Evolutionary conservation across 1,139 yeast species (phyloP), one percentile per base, ranked within the genome.

Genomic region (Nakaseomyces kungkrabaensis): DNA sequence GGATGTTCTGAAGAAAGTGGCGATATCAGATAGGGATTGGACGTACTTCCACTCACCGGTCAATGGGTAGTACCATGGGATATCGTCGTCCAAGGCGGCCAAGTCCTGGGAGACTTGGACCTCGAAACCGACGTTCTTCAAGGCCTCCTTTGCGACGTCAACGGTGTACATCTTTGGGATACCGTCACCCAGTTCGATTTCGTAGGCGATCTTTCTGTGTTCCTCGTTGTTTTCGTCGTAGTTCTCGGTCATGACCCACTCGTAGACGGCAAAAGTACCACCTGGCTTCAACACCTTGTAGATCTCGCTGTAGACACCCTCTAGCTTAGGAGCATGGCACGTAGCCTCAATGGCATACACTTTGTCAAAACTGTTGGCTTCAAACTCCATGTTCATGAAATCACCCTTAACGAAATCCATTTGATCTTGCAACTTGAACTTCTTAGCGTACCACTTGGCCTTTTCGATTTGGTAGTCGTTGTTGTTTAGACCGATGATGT

Each of bases 331-430:
- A 29, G 98, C 98, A 67, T 92, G 98, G 53, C 89, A 96, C 43
- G 98, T 92, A 52, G 98, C 98, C 74, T 92, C 98, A 66, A 92
- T 92, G 54, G 98, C 97, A 65, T 92, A 92, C 44, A 92, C 98
- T 46, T 96, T 96, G 70, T 92, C 98, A 66, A 94, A 92, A 37
- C 90, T 70, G 65, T 81, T 85, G 57, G 85, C 84, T 68, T 82
- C 88, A 63, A 94, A 90, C 63, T 92, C 97, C 97, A 92, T 88
- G 71, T 90, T 95, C 98, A 92, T 94, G 75, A 92, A 92, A 71
- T 92, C 98, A 60, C 98, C 98, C 74, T 92, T 92, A 62, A 89
- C 96, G 62, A 86, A 90, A 31, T 81, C 75, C 65, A 90, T 75
- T 72, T 88, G 83, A 67, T 85, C 76, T 55, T 77, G 81, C 63